Conservation (phyloP, 495 filamentous ascomycete species). For the Hapsidospora chrysogenum region DNA sequence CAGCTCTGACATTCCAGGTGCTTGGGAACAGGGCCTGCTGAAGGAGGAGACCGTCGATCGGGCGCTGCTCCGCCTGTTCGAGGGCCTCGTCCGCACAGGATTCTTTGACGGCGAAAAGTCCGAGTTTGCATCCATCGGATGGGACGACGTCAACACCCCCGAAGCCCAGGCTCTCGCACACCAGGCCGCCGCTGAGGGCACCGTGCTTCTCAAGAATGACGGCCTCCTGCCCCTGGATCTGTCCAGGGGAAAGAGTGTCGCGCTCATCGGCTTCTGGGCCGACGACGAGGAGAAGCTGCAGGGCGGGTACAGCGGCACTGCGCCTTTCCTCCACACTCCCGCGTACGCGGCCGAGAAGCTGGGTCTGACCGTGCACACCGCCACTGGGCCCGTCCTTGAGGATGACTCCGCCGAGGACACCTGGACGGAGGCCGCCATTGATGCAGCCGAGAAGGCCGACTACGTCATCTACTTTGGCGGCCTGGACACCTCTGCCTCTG, state of each 20-base stretch:
- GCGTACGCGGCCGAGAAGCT: slow-evolving; percentile 22
- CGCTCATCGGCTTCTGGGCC: slow-evolving; percentile 42
- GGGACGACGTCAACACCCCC: slow-evolving; percentile 14
- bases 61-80: slow-evolving; percentile 18
- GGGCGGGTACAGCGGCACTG: slow-evolving; percentile 38
- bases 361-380: too few species aligned
- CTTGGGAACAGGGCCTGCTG: slow-evolving; percentile 15
- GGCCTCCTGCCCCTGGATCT: slow-evolving; percentile 28
- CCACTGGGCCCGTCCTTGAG: too few species aligned
- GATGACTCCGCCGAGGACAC: slow-evolving; percentile 1
- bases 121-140: slow-evolving; percentile 13
- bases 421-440: slow-evolving; percentile 5
- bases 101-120: slow-evolving; percentile 15
- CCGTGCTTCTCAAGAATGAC: slow-evolving; percentile 47
- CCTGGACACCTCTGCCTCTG: slow-evolving; percentile 21
- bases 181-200: slow-evolving; percentile 40
- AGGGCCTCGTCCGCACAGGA: slow-evolving; percentile 16
- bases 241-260: slow-evolving; percentile 27
- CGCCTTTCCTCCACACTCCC: slow-evolving; percentile 30
- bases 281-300: slow-evolving; percentile 41
- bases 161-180: slow-evolving; percentile 28
- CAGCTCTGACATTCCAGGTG: too few species aligned
- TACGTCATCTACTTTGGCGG: slow-evolving; percentile 30
- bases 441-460: too few species aligned
- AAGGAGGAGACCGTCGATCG: slow-evolving; percentile 17